phyloP scores from a whole-genome alignment of 2,329 filamentous ascomycete species.

The Ascochyta koolunga region DNA sequence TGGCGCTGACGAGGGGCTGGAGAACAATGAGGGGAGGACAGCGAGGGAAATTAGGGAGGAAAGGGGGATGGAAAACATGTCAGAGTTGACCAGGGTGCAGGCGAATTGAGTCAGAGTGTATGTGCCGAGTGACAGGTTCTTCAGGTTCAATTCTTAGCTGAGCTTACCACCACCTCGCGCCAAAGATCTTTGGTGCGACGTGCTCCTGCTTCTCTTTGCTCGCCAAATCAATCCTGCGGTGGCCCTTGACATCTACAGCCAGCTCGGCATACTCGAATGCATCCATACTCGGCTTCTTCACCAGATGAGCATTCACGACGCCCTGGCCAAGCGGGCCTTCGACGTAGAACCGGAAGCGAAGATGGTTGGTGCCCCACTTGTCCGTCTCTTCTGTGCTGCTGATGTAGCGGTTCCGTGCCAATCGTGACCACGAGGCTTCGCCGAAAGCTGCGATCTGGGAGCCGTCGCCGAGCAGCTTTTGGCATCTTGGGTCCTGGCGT shows the following conservation, averaged over 20 bases:
- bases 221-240: conserved; percentile 54
- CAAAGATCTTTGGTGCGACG: conserved; percentile 45
- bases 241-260: conserved; percentile 77
- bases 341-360: conserved; percentile 84
- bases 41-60: background rate
- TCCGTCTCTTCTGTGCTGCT: conserved; percentile 72
- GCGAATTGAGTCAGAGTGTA: no score
- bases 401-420: conserved; percentile 69
- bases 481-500: conserved; percentile 72
- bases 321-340: conserved; percentile 78
- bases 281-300: conserved; percentile 66
- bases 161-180: conserved; percentile 43
- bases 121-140: no score
- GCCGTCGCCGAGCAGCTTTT: conserved; percentile 73
- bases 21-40: background rate
- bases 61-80: background rate
- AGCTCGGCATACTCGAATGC: conserved; percentile 82
- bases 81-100: background rate
- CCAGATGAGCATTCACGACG: conserved; percentile 77
- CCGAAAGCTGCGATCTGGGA: conserved; percentile 81
- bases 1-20: background rate
- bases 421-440: conserved; percentile 80
- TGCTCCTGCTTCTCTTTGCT: conserved; percentile 34
- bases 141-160: no score
- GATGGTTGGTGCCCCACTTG: conserved; percentile 75